Base-by-base conservation (phyloP, 768 basidiomycete species). In the Hypholoma fasciculare region DNA sequence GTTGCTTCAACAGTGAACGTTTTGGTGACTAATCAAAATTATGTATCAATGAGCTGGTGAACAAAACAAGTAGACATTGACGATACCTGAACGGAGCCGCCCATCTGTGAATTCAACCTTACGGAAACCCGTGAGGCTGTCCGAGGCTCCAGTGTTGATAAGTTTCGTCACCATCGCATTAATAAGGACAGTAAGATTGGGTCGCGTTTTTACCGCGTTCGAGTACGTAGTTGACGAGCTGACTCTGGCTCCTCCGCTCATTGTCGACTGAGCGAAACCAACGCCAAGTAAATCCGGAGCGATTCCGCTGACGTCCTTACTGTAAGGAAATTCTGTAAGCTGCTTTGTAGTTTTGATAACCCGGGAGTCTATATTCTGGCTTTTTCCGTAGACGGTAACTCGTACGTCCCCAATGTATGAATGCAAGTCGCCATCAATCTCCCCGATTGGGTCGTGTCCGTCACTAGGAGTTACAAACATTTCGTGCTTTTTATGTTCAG, bases 141-240 rank as follows among this genome's bases (percentile, higher is more conserved):
- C 55, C 0, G 56, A 46, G 16, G 4, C 37, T 2, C 63, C 59
- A 4, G 65, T 65, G 20, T 65, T 61, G 4, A 72, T 26, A 2
- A 76, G 36, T 47, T 65, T 65, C 7, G 69, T 66, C 4, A 72
- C 74, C 14, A 68, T 68, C 1, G 74, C 70, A 50, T 72, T 69
- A 20, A 74, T 55, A 17, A 78, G 58, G 20, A 79, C 70, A 42
- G 72, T 65, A 13, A 80, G 62, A 56, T 78, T 78, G 9, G 66
- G 60, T 1, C 76, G 74, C 5, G 61, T 47, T 8, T 69, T 56
- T 6, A 66, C 68, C 12, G 66, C 60, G 0, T 60, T 64, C 6
- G 78, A 67, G 61, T 76, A 79, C 12, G 69, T 65, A 1, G 71
- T 72, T 4, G 74, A 73, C 39, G 78, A 73, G 49, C 71, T 74